Evolutionary conservation across 2,329 filamentous ascomycete genomes (phyloP).

Genomic region (Venturia asperata): DNA sequence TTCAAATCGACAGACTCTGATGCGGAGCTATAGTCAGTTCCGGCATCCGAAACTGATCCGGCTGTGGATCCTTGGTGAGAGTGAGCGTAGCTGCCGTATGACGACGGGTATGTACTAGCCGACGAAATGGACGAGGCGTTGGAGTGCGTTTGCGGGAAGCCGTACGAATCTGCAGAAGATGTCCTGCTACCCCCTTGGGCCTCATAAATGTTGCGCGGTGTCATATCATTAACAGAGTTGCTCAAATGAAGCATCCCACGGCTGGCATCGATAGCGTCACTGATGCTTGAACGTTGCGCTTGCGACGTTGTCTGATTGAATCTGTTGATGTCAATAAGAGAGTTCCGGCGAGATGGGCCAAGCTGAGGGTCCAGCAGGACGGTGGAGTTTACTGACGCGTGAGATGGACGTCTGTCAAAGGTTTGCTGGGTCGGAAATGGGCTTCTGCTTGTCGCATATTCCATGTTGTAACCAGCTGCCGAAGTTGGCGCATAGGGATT

Average conservation of each 20-base stretch:
- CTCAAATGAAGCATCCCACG: constrained; percentile 93
- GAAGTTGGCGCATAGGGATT: constrained; percentile 60
- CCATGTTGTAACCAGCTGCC: constrained; percentile 67
- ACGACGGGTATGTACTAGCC: constrained; percentile 69
- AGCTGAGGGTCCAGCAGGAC: constrained; percentile 42
- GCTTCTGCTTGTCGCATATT: constrained; percentile 56
- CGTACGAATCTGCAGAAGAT: constrained; percentile 77
- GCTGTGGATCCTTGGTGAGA: constrained; percentile 60
- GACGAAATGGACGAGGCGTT: constrained; percentile 85
- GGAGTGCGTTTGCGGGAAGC: constrained; percentile 79
- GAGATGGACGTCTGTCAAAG: constrained; percentile 64
- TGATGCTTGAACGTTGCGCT: constrained; percentile 63
- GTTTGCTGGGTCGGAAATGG: constrained; percentile 51
- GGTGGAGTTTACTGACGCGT: constrained; percentile 66
- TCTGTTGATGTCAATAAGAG: constrained; percentile 59
- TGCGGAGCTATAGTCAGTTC: constrained; percentile 89
- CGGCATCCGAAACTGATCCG: constrained; percentile 55
- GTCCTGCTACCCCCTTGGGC: constrained; percentile 51
- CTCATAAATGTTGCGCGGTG: constrained; percentile 82
- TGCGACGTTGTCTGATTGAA: constrained; percentile 46
- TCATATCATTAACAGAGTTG: constrained; percentile 60
- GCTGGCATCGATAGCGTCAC: constrained; percentile 85
- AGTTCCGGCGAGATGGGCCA: constrained; percentile 48
- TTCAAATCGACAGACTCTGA: constrained; percentile 73
- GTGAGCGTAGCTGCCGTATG: constrained; percentile 46